These are phyloP conservation scores for Leptomonas pyrrhocoris DNA, from an alignment of 208 protist species.

Conservation along the genomic window DNA sequence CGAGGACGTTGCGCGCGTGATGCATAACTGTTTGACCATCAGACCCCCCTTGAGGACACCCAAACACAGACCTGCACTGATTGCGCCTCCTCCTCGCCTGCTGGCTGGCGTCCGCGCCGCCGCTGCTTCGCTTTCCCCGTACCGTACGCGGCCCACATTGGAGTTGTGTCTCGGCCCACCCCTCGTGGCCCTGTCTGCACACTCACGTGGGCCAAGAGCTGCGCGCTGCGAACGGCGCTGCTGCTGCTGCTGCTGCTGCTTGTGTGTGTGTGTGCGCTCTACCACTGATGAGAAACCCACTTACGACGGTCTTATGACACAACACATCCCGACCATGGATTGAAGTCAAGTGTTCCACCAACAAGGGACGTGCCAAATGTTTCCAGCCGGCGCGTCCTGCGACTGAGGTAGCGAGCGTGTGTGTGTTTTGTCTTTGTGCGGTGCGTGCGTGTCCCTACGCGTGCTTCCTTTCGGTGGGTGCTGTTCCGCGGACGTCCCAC, in stretches of 20 bases:
- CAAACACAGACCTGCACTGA: conserved; percentile 24
- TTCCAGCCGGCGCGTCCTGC: conserved; percentile 60
- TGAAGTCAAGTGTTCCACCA: conserved; percentile 58
- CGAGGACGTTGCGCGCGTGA: conserved; percentile 3
- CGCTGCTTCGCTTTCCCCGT: not conserved
- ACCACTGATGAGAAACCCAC: conserved; percentile 5
- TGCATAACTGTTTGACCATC: conserved; percentile 16
- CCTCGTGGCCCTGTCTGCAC: conserved; percentile 10
- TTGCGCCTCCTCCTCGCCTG: not conserved
- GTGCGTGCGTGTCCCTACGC: not conserved
- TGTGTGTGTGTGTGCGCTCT: too few relatives aligned
- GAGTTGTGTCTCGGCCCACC: conserved; percentile 13
- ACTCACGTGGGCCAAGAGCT: conserved; percentile 19
- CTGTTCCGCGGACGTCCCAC: conserved; percentile 2
- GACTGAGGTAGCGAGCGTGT: conserved; percentile 38
- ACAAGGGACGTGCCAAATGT: conserved; percentile 45
- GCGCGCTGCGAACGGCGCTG: not conserved
- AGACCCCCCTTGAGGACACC: conserved; percentile 22
- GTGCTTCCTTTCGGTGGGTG: not conserved
- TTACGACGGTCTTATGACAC: conserved; percentile 6
- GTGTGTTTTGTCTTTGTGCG: conserved; percentile 1
- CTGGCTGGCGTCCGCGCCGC: not conserved
- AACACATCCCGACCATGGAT: conserved; percentile 42
- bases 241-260: not conserved
- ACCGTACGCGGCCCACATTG: conserved; percentile 4